Conservation (phyloP, 192 early-diverging fungal genomes). For the Gryganskiella cystojenkinii region DNA sequence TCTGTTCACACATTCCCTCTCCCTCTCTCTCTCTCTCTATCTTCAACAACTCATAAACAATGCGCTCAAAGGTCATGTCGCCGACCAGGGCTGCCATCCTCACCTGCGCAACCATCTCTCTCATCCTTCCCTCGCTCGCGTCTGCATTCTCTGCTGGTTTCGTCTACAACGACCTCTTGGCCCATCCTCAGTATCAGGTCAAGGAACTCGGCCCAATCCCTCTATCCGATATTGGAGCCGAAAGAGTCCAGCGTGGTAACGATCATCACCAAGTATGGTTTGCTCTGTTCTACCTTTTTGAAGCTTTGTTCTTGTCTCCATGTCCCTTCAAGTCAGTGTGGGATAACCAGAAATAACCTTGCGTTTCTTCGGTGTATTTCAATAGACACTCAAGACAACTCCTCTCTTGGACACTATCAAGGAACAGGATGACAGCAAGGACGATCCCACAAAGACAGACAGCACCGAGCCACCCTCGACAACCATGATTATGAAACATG, state of each 20-base stretch:
- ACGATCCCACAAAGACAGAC: neutral
- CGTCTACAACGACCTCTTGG: constrained; percentile 60
- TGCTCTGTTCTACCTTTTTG: too few relatives aligned
- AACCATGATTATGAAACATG: constrained; percentile 51
- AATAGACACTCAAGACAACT: neutral
- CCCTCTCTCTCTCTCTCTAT: neutral
- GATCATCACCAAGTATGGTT: constrained; percentile 9
- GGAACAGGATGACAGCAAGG: neutral
- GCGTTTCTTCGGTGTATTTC: too few relatives aligned
- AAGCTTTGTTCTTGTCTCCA: too few relatives aligned
- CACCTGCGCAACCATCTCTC: constrained; percentile 10
- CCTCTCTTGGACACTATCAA: neutral
- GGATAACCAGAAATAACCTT: too few relatives aligned
- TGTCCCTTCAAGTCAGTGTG: too few relatives aligned
- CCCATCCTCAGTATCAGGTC: constrained; percentile 60
- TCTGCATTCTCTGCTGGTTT: constrained; percentile 23
- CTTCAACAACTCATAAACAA: neutral
- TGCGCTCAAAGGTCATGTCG: constrained; percentile 20
- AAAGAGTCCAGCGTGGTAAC: constrained; percentile 11
- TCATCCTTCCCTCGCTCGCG: neutral
- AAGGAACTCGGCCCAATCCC: constrained; percentile 34
- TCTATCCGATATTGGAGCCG: constrained; percentile 33
- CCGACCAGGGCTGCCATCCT: constrained; percentile 13
- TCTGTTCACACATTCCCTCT: too few relatives aligned
- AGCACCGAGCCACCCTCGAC: constrained; percentile 4